Percentiles rank a stretch among this genome's conserved stretches.
phyloP scores from a whole-genome alignment of 345 rosid species.

The Rubroshorea leprosula region DNA sequence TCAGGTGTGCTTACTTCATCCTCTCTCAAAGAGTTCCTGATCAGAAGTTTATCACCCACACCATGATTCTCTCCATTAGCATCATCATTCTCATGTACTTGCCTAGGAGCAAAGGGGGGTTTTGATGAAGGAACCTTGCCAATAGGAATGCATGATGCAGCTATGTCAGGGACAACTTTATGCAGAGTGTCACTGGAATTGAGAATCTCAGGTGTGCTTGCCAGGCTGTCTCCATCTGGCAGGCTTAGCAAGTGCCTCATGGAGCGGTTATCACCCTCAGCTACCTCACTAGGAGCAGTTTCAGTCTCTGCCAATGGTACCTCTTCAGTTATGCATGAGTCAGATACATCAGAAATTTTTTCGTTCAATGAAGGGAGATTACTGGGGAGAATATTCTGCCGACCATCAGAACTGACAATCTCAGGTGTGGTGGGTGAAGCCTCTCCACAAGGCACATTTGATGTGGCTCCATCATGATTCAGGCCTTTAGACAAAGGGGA shows the following conservation, averaged over 20 bases:
- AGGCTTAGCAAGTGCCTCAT: not conserved
- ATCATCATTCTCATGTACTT: no score
- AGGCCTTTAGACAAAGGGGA: conserved; percentile 18
- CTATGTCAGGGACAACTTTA: no score
- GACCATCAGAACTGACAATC: conserved; percentile 15
- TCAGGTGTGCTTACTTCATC: no score
- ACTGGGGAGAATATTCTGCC: conserved; percentile 18
- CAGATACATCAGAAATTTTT: conserved; percentile 13
- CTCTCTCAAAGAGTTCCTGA: no score
- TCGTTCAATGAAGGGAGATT: conserved; percentile 22
- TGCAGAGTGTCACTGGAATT: no score
- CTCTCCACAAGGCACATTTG: conserved; percentile 1
- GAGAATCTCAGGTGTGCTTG: not conserved
- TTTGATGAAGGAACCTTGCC: no score
- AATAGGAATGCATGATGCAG: no score
- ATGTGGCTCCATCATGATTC: conserved; percentile 15
- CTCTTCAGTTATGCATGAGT: conserved; percentile 17
- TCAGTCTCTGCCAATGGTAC: conserved; percentile 17
- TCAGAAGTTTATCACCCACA: no score
- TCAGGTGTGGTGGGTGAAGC: conserved; percentile 11
- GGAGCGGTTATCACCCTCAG: not conserved
- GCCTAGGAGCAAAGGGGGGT: no score
- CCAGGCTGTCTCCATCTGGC: not conserved
- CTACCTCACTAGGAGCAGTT: conserved; percentile 14
- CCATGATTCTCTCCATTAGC: no score